Percentiles rank a stretch among this genome's conserved stretches.
Conservation (phyloP, 2,329 filamentous ascomycete species). For the Penicillium sp. region DNA sequence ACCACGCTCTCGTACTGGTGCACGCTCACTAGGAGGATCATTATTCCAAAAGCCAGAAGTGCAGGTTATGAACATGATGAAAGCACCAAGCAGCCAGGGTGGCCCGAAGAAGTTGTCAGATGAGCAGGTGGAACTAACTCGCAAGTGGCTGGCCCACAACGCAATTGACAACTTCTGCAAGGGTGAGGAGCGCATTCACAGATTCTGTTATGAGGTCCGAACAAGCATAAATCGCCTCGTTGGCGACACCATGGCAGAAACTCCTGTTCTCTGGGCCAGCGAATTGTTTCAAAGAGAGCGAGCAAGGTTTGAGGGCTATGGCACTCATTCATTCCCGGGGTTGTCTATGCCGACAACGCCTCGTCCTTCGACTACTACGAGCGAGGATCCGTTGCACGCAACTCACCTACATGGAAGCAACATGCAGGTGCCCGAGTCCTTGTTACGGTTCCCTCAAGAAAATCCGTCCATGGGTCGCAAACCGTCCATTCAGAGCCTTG, state of each 20-base stretch:
- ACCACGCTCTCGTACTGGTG: constrained; percentile 42
- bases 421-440: constrained; percentile 35
- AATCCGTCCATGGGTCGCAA: constrained; percentile 54
- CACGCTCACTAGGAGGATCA: constrained; percentile 55
- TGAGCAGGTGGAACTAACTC: constrained; percentile 85
- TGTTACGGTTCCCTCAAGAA: constrained; percentile 39
- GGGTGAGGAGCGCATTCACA: constrained; percentile 92
- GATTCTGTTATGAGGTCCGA: constrained; percentile 88
- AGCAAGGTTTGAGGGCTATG: constrained; percentile 46
- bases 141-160: constrained; percentile 78
- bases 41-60: constrained; percentile 81
- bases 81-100: constrained; percentile 79
- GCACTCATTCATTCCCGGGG: constrained; percentile 40
- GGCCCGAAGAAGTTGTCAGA: constrained; percentile 96
- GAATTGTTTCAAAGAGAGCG: constrained; percentile 79
- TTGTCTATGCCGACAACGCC: constrained; percentile 51
- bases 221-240: constrained; percentile 84
- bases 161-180: constrained; percentile 91
- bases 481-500: constrained; percentile 70
- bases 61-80: constrained; percentile 84
- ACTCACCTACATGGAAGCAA: constrained; percentile 32
- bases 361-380: constrained; percentile 49
- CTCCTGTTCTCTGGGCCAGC: constrained; percentile 89
- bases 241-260: constrained; percentile 80
- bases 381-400: constrained; percentile 45